Evolutionary conservation across 305 asterid species (phyloP).

Genomic region (Solanum chacoense): DNA sequence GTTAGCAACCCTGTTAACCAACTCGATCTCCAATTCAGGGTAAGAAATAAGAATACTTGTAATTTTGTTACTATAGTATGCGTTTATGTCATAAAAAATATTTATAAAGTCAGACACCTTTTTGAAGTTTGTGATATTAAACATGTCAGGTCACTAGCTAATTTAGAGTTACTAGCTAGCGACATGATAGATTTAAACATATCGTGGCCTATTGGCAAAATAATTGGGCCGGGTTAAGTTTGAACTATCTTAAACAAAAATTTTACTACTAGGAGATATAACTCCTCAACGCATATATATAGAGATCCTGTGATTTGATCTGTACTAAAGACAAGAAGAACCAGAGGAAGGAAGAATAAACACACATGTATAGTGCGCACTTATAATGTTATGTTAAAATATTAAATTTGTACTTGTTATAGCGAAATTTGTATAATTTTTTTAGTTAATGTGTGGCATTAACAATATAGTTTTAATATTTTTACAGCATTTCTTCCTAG

Average conservation of each 20-base stretch:
- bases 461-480: not conserved
- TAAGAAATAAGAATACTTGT: conserved; percentile 19
- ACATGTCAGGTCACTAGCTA: not conserved
- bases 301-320: not conserved
- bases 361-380: not conserved
- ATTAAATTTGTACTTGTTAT: not conserved
- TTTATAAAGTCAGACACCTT: not conserved
- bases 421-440: not conserved
- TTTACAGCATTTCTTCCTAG: conserved; percentile 41
- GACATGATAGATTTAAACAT: too few relatives aligned
- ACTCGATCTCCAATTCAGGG: conserved; percentile 48
- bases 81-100: not conserved
- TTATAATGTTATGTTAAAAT: not conserved
- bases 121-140: not conserved
- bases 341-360: not conserved
- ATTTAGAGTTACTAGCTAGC: too few relatives aligned
- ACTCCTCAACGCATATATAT: not conserved
- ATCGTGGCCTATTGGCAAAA: too few relatives aligned
- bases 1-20: conserved; percentile 43
- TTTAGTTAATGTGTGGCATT: not conserved
- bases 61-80: not conserved
- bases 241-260: not conserved
- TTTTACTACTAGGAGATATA: not conserved
- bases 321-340: not conserved
- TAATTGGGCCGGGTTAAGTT: not conserved